phyloP scores from a whole-genome alignment of 129 eudicot genomes.

The Arctium minus region DNA sequence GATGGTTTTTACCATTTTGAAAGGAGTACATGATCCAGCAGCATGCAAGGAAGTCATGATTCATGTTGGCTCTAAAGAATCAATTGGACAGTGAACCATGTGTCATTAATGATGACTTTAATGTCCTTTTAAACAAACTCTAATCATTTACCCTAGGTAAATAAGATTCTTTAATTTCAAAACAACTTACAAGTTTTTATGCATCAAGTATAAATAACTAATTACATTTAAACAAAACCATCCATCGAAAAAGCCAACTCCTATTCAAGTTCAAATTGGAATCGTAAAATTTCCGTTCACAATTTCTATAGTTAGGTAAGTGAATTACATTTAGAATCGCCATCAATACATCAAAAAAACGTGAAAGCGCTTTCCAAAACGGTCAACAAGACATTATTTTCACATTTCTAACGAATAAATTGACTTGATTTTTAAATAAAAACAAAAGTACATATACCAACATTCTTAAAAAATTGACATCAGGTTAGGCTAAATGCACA shows the following conservation, averaged over 20 bases:
- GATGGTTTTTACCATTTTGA: conserved; percentile 9
- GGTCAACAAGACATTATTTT: not conserved
- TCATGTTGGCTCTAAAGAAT: conserved; percentile 26
- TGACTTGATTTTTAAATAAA: not conserved
- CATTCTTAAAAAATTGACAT: too few relatives aligned
- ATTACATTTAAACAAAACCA: not conserved
- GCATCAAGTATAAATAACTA: not conserved
- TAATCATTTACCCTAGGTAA: conserved; percentile 13
- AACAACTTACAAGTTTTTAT: conserved; percentile 1
- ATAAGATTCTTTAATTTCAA: not conserved
- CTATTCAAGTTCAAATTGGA: too few relatives aligned
- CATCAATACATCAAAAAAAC: too few relatives aligned
- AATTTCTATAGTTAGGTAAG: not conserved
- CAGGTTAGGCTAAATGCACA: too few relatives aligned
- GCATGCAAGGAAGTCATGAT: conserved; percentile 36
- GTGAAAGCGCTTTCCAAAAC: too few relatives aligned
- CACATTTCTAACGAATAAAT: not conserved
- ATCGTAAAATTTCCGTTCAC: too few relatives aligned
- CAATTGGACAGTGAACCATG: conserved; percentile 34
- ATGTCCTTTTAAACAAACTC: conserved; percentile 12
- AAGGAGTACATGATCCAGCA: conserved; percentile 30
- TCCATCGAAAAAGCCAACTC: not conserved
- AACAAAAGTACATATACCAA: too few relatives aligned
- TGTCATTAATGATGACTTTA: conserved; percentile 33
- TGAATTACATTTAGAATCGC: not conserved